A percentile compares a stretch with the other conserved stretches of the same genome.
These are phyloP conservation scores for Aspergillus hancockii DNA, from an alignment of 495 filamentous ascomycete genomes.

Conservation along the genomic window DNA sequence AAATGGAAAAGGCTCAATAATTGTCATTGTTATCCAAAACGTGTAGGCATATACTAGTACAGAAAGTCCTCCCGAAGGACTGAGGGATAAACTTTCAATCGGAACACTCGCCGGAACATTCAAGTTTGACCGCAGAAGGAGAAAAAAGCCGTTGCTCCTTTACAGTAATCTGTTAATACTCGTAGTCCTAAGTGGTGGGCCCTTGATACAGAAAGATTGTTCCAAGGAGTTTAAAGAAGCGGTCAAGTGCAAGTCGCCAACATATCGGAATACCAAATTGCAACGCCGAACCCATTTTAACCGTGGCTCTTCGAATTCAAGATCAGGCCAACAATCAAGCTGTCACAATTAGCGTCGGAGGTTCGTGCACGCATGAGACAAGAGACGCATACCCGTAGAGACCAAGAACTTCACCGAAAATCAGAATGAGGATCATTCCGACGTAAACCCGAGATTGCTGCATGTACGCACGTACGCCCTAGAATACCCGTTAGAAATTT, in stretches of 20 bases:
- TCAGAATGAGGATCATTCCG: constrained; percentile 97
- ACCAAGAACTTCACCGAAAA: constrained; percentile 96
- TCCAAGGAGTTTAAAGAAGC: constrained; percentile 7
- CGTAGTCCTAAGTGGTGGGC: constrained; percentile 2
- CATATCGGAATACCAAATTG: constrained; percentile 11
- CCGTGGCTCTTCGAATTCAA: constrained; percentile 50
- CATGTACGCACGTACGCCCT: constrained; percentile 94
- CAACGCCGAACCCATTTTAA: constrained; percentile 8
- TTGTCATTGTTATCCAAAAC: constrained; percentile 13
- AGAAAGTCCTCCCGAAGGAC: constrained; percentile 9
- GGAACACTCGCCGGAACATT: not conserved
- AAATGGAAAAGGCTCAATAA: not conserved
- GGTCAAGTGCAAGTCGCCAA: constrained; percentile 9
- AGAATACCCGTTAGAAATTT: constrained; percentile 25
- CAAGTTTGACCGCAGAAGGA: not conserved
- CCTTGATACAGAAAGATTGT: constrained; percentile 13
- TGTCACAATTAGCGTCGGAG: constrained; percentile 33
- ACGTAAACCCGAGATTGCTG: constrained; percentile 93
- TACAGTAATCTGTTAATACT: not conserved
- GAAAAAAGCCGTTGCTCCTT: not conserved
- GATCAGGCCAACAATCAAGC: constrained; percentile 59
- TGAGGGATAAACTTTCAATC: not conserved
- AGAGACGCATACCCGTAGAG: constrained; percentile 79
- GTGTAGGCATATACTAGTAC: constrained; percentile 24
- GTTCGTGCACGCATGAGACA: not conserved